Percentiles rank a stretch among this genome's conserved stretches.
Evolutionary conservation across 2,329 filamentous ascomycete genomes (phyloP).

Genomic region (Ascochyta fabae): DNA sequence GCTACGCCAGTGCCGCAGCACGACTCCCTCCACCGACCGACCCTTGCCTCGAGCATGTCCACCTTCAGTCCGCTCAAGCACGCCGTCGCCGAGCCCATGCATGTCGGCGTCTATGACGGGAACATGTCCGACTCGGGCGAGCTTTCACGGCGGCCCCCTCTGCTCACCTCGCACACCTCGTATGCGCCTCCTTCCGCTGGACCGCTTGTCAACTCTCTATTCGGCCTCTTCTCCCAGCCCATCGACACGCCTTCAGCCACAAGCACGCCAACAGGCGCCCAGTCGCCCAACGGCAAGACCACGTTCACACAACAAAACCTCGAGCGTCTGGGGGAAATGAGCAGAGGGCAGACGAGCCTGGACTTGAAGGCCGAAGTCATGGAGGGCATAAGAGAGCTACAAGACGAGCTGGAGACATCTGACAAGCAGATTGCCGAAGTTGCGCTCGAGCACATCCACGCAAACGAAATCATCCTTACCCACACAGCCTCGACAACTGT

Average conservation of each 20-base stretch:
- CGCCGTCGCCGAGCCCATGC: slow-evolving; percentile 46
- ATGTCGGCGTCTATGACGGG: slow-evolving; percentile 37
- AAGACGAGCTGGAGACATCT: slow-evolving; percentile 91
- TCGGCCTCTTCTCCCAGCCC: slow-evolving; percentile 82
- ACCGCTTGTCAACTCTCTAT: slow-evolving; percentile 73
- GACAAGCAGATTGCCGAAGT: slow-evolving; percentile 92
- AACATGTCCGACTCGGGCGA: slow-evolving; percentile 47
- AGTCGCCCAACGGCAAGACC: slow-evolving; percentile 57
- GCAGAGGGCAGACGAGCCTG: slow-evolving; percentile 53
- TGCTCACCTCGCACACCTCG: slow-evolving; percentile 68
- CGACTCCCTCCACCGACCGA: slow-evolving; percentile 47
- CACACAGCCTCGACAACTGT: slow-evolving; percentile 86
- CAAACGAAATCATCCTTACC: slow-evolving; percentile 89
- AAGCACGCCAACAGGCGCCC: slow-evolving; percentile 60
- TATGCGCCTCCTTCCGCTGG: slow-evolving; percentile 63
- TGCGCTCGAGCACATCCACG: slow-evolving; percentile 90
- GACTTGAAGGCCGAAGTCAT: slow-evolving; percentile 90
- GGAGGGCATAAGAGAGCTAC: slow-evolving; percentile 92
- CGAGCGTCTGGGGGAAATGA: slow-evolving; percentile 50
- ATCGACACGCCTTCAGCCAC: slow-evolving; percentile 53
- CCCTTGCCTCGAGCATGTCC: slow-evolving; percentile 52
- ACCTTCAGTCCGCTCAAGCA: slow-evolving; percentile 57
- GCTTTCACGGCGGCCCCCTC: slow-evolving; percentile 61
- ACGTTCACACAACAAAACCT: slow-evolving; percentile 44
- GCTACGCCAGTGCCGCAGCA: slow-evolving; percentile 23